Evolutionary conservation across 2,329 filamentous ascomycete species (phyloP).

Genomic region (Tolypocladium tundrense): DNA sequence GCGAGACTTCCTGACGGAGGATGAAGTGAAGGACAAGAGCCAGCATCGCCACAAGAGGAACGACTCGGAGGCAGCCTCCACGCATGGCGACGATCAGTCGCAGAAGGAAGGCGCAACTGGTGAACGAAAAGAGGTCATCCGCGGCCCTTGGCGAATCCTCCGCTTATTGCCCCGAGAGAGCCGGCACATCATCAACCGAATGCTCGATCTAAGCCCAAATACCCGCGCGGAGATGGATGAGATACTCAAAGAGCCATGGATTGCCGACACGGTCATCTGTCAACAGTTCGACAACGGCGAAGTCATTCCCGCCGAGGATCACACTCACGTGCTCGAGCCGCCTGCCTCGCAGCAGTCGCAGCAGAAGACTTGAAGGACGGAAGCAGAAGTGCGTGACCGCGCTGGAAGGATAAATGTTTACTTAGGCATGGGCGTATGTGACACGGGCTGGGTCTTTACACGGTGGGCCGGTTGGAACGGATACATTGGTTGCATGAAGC

Average conservation of each 20-base stretch:
- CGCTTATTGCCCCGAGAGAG: constrained; percentile 82
- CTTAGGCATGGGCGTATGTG: not conserved
- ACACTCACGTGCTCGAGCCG: constrained; percentile 78
- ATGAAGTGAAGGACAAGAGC: constrained; percentile 16
- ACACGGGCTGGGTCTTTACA: not conserved
- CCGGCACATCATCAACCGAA: constrained; percentile 77
- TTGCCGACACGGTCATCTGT: constrained; percentile 76
- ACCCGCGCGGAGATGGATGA: constrained; percentile 78
- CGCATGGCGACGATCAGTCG: constrained; percentile 3
- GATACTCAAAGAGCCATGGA: constrained; percentile 81
- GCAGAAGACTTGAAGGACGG: constrained; percentile 8
- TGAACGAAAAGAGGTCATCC: constrained; percentile 68
- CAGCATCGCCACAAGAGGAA: constrained; percentile 5
- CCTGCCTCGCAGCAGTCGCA: constrained; percentile 33
- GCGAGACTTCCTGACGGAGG: constrained; percentile 28
- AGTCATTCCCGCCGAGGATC: constrained; percentile 63
- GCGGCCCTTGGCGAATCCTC: constrained; percentile 84
- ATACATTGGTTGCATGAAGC: not conserved
- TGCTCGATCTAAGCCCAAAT: constrained; percentile 82
- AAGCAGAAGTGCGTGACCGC: not conserved
- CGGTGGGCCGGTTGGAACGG: not conserved
- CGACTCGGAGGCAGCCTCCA: constrained; percentile 4
- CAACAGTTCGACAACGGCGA: constrained; percentile 61
- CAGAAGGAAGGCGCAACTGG: constrained; percentile 8
- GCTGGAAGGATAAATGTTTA: not conserved